These are phyloP conservation scores for Sporisorium reilianum DNA, from an alignment of 1,284 basidiomycete genomes.

Conservation along the genomic window DNA sequence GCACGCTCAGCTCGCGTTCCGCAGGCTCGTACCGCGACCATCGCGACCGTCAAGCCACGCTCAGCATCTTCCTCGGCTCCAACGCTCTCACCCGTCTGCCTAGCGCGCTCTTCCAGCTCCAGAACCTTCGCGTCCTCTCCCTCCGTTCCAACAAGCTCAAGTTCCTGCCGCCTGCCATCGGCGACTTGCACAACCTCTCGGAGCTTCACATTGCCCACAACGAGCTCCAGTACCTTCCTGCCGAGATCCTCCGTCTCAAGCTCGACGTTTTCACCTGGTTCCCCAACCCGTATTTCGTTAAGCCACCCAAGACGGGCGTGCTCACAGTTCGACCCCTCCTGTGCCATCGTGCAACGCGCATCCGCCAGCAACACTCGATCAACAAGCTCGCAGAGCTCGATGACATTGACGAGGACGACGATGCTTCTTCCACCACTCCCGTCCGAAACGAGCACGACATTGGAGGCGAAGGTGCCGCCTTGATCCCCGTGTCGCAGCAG, in stretches of 20 bases:
- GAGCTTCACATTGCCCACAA: constrained; percentile 65
- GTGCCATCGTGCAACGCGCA: constrained; percentile 23
- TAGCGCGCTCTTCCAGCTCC: constrained; percentile 64
- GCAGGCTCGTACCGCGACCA: constrained; percentile 39
- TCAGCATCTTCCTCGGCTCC: constrained; percentile 50
- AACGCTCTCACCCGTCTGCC: constrained; percentile 61
- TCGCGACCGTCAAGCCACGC: constrained; percentile 47
- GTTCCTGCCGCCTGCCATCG: constrained; percentile 61
- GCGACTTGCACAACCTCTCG: constrained; percentile 58
- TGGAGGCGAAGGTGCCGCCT: neutral
- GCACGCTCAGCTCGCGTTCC: constrained; percentile 31
- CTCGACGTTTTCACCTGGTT: constrained; percentile 61
- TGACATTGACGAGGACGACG: constrained; percentile 24
- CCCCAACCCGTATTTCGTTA: constrained; percentile 61
- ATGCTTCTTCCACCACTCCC: constrained; percentile 31
- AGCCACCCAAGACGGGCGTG: constrained; percentile 37
- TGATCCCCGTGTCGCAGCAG: constrained; percentile 16
- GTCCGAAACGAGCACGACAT: constrained; percentile 10
- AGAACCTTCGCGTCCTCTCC: constrained; percentile 64
- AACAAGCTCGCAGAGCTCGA: constrained; percentile 24
- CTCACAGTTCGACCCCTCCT: constrained; percentile 42
- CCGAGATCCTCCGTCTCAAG: constrained; percentile 63
- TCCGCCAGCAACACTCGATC: constrained; percentile 23
- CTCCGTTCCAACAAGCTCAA: constrained; percentile 64
- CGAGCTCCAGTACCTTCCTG: constrained; percentile 59